Evolutionary conservation across 345 rosid genomes (phyloP).

Genomic region (Eutrema japonicum): DNA sequence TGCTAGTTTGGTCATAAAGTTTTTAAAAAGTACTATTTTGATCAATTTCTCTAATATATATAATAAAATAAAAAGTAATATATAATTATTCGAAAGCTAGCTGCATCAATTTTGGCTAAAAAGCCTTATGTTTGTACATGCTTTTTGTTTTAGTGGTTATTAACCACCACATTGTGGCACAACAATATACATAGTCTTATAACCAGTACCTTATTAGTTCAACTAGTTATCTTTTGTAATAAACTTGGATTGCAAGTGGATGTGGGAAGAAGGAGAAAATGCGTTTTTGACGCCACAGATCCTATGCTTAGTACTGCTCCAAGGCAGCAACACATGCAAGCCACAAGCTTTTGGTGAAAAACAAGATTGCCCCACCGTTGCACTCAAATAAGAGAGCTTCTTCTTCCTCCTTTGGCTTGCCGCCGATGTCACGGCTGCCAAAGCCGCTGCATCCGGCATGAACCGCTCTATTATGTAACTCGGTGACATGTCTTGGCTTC

Average conservation of each 20-base stretch:
- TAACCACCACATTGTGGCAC: conserved; percentile 23
- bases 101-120: conserved; percentile 29
- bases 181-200: conserved; percentile 9
- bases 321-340: conserved; percentile 63
- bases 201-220: background rate
- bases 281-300: conserved; percentile 66
- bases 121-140: conserved; percentile 30
- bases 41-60: too few relatives aligned
- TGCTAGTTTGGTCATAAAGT: too few relatives aligned
- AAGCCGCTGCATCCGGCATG: conserved; percentile 73
- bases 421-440: conserved; percentile 73
- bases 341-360: conserved; percentile 66
- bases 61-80: background rate
- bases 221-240: conserved; percentile 44
- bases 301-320: conserved; percentile 67
- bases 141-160: conserved; percentile 7
- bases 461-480: conserved; percentile 78
- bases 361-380: conserved; percentile 42
- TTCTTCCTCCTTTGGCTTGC: conserved; percentile 47
- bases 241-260: conserved; percentile 30
- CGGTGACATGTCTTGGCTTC: conserved; percentile 49
- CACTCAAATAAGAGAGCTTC: conserved; percentile 38
- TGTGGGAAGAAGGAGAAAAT: conserved; percentile 44
- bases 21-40: too few relatives aligned
- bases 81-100: background rate